A percentile compares a stretch with the other conserved stretches of the same genome.
These are phyloP conservation scores for Fusarium humuli DNA, from an alignment of 2,329 filamentous ascomycete species.

Conservation along the genomic window DNA sequence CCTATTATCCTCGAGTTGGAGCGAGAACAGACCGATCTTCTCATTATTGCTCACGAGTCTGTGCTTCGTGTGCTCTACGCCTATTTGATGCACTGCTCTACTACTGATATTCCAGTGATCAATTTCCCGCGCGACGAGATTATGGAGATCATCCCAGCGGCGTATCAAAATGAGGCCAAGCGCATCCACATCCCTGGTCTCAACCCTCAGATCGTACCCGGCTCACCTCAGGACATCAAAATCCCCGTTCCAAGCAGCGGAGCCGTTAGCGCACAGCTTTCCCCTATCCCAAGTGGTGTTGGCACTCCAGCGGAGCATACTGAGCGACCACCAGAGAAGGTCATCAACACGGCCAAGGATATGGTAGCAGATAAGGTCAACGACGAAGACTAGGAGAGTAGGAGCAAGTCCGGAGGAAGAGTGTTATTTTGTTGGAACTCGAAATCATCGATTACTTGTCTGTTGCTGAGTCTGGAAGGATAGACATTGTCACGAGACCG, in stretches of 20 bases:
- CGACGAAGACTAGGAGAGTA: slow-evolving; percentile 59
- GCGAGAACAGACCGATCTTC: slow-evolving; percentile 94
- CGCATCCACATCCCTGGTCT: slow-evolving; percentile 84
- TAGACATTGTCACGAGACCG: background rate
- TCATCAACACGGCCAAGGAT: slow-evolving; percentile 63
- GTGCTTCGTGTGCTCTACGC: slow-evolving; percentile 97
- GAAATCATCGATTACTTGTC: background rate
- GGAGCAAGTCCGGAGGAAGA: background rate
- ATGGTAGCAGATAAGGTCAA: slow-evolving; percentile 65
- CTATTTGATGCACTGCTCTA: slow-evolving; percentile 98
- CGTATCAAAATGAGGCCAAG: slow-evolving; percentile 96
- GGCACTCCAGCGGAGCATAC: slow-evolving; percentile 59
- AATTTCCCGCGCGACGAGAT: slow-evolving; percentile 97
- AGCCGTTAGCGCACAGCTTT: slow-evolving; percentile 53
- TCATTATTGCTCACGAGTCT: slow-evolving; percentile 98
- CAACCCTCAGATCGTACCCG: slow-evolving; percentile 75
- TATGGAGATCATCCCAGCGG: slow-evolving; percentile 97
- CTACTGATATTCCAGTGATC: slow-evolving; percentile 90
- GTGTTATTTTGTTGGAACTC: background rate
- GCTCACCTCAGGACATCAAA: slow-evolving; percentile 82
- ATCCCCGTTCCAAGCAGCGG: slow-evolving; percentile 73
- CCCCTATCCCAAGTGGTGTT: slow-evolving; percentile 61
- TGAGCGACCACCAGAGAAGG: slow-evolving; percentile 60
- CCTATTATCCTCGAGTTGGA: slow-evolving; percentile 98
- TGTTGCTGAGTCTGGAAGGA: background rate